Conservation (phyloP, 345 rosid genomes). For the Eutrema yunnanense region DNA sequence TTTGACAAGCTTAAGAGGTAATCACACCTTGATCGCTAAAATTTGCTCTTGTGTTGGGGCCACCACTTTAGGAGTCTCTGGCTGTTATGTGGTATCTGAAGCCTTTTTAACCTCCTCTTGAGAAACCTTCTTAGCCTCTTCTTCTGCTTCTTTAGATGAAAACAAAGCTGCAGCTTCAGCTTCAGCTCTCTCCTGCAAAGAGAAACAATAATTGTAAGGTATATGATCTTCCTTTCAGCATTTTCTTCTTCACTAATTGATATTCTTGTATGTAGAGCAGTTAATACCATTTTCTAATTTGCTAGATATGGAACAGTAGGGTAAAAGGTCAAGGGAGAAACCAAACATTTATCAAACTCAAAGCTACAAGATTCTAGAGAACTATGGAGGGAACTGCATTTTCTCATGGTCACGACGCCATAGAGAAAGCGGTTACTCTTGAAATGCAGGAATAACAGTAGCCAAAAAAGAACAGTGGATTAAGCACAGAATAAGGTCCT, state of each 20-base stretch:
- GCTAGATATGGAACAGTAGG: background rate
- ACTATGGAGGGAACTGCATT: too few relatives aligned
- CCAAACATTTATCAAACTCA: background rate
- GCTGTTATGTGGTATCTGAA: slow-evolving; percentile 49
- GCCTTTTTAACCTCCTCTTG: slow-evolving; percentile 56
- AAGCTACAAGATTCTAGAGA: background rate
- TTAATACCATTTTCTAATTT: background rate
- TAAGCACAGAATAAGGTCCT: slow-evolving; percentile 14
- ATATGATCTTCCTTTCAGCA: background rate
- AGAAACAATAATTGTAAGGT: background rate
- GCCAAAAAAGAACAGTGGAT: background rate
- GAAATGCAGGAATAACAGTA: background rate
- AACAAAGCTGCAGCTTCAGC: slow-evolving; percentile 71
- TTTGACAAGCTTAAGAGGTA: background rate
- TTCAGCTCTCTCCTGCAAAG: slow-evolving; percentile 85
- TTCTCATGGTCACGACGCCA: too few relatives aligned
- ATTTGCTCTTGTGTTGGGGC: slow-evolving; percentile 96
- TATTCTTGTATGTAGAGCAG: background rate
- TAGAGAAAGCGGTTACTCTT: too few relatives aligned
- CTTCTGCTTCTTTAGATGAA: slow-evolving; percentile 89
- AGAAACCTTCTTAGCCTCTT: slow-evolving; percentile 63
- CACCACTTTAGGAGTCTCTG: slow-evolving; percentile 63
- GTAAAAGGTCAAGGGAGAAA: background rate
- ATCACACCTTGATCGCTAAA: slow-evolving; percentile 81
- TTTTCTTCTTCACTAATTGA: background rate